These are phyloP conservation scores for Aspergillus mulundensis DNA, from an alignment of 495 filamentous ascomycete genomes.

Conservation along the genomic window DNA sequence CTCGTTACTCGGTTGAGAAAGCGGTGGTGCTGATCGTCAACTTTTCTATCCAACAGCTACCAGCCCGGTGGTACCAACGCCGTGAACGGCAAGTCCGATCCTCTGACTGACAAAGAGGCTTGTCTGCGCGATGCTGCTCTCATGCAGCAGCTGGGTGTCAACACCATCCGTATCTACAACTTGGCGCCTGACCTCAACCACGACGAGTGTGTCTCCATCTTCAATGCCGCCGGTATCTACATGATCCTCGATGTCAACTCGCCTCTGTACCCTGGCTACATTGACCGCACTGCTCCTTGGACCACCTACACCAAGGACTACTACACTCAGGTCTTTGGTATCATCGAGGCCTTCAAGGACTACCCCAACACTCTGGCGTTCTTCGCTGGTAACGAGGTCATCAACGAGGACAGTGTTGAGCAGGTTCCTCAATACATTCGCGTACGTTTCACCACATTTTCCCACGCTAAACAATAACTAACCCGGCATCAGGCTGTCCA, in stretches of 20 bases:
- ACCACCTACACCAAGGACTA: conserved; percentile 71
- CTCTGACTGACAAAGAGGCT: conserved; percentile 66
- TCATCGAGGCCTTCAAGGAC: conserved; percentile 91
- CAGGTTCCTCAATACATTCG: conserved; percentile 40
- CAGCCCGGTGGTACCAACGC: conserved; percentile 87
- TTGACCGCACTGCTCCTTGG: conserved; percentile 65
- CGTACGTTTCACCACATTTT: conserved; percentile 17
- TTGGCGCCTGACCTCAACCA: conserved; percentile 79
- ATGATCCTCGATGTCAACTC: conserved; percentile 83
- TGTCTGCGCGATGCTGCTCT: conserved; percentile 90
- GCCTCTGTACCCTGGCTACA: conserved; percentile 69
- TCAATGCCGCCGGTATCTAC: conserved; percentile 80
- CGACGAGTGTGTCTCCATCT: conserved; percentile 84
- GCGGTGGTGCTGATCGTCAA: conserved; percentile 20
- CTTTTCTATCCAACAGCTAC: conserved; percentile 50
- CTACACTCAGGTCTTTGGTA: conserved; percentile 76
- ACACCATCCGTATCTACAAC: conserved; percentile 94
- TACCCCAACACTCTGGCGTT: conserved; percentile 90
- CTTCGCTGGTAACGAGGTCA: conserved; percentile 92
- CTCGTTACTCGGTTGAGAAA: conserved; percentile 12
- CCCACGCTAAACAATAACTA: background rate
- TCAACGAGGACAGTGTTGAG: conserved; percentile 58
- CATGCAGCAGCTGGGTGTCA: conserved; percentile 82
- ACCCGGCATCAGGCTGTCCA: conserved; percentile 54
- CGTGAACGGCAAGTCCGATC: conserved; percentile 67